Percentiles rank a stretch among this genome's conserved stretches.
Evolutionary conservation across 164 flowering plant species (phyloP).

Genomic region (Cinnamomum chago): DNA sequence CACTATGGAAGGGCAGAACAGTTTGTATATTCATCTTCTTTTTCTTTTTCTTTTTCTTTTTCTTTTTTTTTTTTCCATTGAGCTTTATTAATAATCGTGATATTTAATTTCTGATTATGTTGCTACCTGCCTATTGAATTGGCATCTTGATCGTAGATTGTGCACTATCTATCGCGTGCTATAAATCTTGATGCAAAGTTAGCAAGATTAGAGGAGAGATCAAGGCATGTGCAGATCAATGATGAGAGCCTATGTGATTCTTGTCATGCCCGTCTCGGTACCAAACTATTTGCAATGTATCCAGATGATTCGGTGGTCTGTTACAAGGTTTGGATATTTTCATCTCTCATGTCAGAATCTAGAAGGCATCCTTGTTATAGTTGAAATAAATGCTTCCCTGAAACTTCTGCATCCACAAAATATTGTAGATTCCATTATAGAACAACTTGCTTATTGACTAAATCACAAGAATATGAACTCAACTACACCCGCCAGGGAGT

Average conservation of each 20-base stretch:
- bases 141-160: slow-evolving; percentile 46
- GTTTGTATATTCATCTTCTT: background rate
- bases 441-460: background rate
- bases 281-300: slow-evolving; percentile 97
- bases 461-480: too few species aligned
- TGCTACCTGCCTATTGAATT: background rate
- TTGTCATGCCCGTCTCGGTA: slow-evolving; percentile 94
- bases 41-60: background rate
- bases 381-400: background rate
- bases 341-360: background rate
- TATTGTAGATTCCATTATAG: background rate
- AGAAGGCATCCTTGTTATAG: background rate
- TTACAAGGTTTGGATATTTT: slow-evolving; percentile 72
- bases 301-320: slow-evolving; percentile 94
- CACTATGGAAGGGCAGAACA: background rate
- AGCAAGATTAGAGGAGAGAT: slow-evolving; percentile 87
- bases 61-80: background rate
- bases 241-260: slow-evolving; percentile 97
- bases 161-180: slow-evolving; percentile 74
- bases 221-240: slow-evolving; percentile 84
- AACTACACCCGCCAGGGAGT: too few species aligned
- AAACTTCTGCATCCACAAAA: too few species aligned
- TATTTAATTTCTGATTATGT: background rate
- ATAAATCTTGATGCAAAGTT: slow-evolving; percentile 66
- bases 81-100: background rate